phyloP scores from a whole-genome alignment of 1,139 yeast genomes.

The Yamadazyma oceani region DNA sequence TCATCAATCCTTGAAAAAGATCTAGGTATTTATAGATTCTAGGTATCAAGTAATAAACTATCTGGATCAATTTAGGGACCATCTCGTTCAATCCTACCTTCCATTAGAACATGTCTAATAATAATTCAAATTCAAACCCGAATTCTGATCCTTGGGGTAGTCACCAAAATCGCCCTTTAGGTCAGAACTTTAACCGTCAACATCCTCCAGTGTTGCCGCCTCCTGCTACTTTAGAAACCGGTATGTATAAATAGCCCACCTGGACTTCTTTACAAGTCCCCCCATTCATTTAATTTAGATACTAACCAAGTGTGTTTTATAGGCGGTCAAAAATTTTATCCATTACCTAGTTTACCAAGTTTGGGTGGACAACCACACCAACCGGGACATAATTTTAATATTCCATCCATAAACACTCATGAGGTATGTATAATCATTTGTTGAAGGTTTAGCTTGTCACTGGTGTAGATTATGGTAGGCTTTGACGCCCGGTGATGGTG shows the following conservation, averaged over 20 bases:
- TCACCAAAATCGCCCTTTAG: constrained; percentile 42
- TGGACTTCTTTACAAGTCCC: neutral
- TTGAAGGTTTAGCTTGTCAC: too few species aligned
- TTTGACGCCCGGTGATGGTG: too few species aligned
- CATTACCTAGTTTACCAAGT: constrained; percentile 53
- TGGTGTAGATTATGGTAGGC: too few species aligned
- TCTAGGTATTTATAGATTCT: too few species aligned
- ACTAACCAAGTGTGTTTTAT: too few species aligned
- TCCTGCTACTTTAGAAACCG: constrained; percentile 53
- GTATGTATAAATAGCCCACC: constrained; percentile 26
- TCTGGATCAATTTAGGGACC: too few species aligned
- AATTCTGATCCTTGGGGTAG: constrained; percentile 48
- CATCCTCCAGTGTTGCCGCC: constrained; percentile 58
- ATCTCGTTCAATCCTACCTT: too few species aligned
- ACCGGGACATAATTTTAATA: constrained; percentile 44
- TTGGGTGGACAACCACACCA: constrained; percentile 45
- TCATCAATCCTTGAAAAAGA: too few species aligned
- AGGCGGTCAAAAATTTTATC: constrained; percentile 52
- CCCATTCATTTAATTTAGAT: too few species aligned
- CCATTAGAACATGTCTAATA: constrained; percentile 1
- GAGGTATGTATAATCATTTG: constrained; percentile 10
- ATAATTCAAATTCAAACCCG: constrained; percentile 12
- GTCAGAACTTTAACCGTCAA: constrained; percentile 47
- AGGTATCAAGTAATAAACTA: too few species aligned
- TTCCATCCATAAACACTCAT: constrained; percentile 45